phyloP scores from a whole-genome alignment of 2,329 filamentous ascomycete species.

The Zymoseptoria tritici region DNA sequence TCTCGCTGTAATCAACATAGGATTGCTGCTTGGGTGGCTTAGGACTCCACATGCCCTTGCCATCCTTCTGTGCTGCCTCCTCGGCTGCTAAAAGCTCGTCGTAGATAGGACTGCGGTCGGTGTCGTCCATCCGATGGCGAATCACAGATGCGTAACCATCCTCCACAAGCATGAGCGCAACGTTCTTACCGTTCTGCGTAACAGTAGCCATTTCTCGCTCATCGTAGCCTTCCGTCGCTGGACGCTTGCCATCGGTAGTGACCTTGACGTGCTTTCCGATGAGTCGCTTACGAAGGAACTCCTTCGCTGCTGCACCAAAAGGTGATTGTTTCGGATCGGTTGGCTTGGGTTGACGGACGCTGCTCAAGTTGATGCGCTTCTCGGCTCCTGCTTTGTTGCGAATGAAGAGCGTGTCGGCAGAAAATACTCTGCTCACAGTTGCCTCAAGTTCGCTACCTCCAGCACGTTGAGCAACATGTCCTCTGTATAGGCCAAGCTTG shows the following conservation, averaged over 20 bases:
- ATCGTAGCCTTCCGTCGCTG: constrained; percentile 83
- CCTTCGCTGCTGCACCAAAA: constrained; percentile 89
- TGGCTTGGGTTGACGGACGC: constrained; percentile 84
- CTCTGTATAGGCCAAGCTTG: constrained; percentile 72
- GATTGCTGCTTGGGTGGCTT: constrained; percentile 78
- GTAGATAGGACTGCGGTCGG: constrained; percentile 88
- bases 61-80: constrained; percentile 72
- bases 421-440: constrained; percentile 74
- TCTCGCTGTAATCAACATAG: constrained; percentile 87
- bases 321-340: constrained; percentile 80
- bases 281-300: constrained; percentile 84
- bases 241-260: constrained; percentile 81
- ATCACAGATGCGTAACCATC: constrained; percentile 91
- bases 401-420: constrained; percentile 81
- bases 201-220: constrained; percentile 92
- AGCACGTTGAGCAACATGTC: constrained; percentile 62
- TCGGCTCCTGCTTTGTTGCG: constrained; percentile 73
- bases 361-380: constrained; percentile 87
- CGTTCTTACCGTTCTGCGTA: constrained; percentile 74
- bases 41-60: constrained; percentile 90
- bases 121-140: constrained; percentile 88
- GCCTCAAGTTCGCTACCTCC: constrained; percentile 65
- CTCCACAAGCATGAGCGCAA: constrained; percentile 79
- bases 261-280: constrained; percentile 95
- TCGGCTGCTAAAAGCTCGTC: constrained; percentile 78